These are phyloP conservation scores for Tritrichomonas musculus DNA, from an alignment of 208 protist species.

Conservation along the genomic window DNA sequence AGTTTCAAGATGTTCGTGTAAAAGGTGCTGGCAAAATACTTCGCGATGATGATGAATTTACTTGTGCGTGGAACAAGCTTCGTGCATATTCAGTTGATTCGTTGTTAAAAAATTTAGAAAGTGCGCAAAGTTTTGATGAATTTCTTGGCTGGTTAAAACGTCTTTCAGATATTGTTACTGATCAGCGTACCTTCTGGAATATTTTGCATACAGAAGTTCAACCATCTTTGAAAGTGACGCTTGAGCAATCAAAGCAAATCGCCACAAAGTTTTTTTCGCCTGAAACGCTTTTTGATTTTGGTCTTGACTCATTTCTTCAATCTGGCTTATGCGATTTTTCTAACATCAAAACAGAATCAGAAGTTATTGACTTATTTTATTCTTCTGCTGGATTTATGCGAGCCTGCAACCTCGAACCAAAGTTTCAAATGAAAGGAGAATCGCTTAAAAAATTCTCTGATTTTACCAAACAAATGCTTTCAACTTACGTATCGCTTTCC, in stretches of 20 bases:
- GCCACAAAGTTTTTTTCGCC: not conserved
- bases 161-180: not conserved
- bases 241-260: not conserved
- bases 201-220: slow-evolving; percentile 8
- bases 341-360: not conserved
- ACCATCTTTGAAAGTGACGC: not conserved
- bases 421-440: not conserved
- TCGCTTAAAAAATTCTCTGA: not conserved
- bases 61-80: not conserved
- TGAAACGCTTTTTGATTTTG: not conserved
- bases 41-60: not conserved
- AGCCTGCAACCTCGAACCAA: not conserved
- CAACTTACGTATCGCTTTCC: not conserved
- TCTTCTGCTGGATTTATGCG: not conserved
- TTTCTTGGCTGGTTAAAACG: not conserved
- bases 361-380: not conserved
- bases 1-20: no score
- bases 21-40: no score
- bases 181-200: not conserved
- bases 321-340: not conserved
- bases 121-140: not conserved
- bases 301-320: not conserved
- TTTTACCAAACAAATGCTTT: not conserved
- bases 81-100: not conserved
- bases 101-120: not conserved